Base-by-base conservation (phyloP, 2,329 filamentous ascomycete genomes). In the Ophiostoma quercus region DNA sequence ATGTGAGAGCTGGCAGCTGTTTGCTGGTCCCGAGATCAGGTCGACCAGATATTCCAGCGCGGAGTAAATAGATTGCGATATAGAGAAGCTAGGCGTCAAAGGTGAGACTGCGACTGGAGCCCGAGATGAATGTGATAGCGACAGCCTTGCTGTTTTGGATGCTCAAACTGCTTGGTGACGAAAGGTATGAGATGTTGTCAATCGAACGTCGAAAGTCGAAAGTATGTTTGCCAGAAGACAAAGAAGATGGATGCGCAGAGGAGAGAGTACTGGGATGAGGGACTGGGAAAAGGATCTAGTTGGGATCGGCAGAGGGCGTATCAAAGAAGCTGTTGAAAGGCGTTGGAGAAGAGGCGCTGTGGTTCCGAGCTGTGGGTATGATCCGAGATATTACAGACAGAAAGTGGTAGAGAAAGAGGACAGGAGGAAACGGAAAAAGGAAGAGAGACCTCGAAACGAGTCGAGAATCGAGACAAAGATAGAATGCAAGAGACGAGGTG, bases 171-270 rank as follows among this genome's bases (percentile, higher is more conserved):
- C 57, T 32, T 22, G 51, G 25, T 25, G 51, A 9, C 14, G 14
- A 6, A 22, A 9, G 3, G 51, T 12, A 11, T 57, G 57, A 32
- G 25, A 32, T 62, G 57, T 62, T 8, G 57, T 32, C 22, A 25
- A 34, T 16, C 57, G 8, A 34, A 34, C 4, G 34, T 34, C 34
- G 8, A 34, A 34, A 34, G 34, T 34, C 34, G 14, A 25, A 62
- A 62, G 22, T 32, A 32, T 25, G 57, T 6, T 62, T 62, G 57
- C 22, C 25, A 32, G 14, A 62, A 32, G 57, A 62, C 57, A 62
- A 62, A 62, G 57, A 62, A 32, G 12, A 62, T 62, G 57, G 57
- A 62, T 62, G 57, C 25, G 25, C 57, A 32, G 25, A 62, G 57
- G 8, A n/a, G 22, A 29, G 57, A 62, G 57, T 62, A 25, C 57